Evolutionary conservation across 2,329 filamentous ascomycete species (phyloP).

Genomic region (Ophiocordyceps camponoti-saundersi): DNA sequence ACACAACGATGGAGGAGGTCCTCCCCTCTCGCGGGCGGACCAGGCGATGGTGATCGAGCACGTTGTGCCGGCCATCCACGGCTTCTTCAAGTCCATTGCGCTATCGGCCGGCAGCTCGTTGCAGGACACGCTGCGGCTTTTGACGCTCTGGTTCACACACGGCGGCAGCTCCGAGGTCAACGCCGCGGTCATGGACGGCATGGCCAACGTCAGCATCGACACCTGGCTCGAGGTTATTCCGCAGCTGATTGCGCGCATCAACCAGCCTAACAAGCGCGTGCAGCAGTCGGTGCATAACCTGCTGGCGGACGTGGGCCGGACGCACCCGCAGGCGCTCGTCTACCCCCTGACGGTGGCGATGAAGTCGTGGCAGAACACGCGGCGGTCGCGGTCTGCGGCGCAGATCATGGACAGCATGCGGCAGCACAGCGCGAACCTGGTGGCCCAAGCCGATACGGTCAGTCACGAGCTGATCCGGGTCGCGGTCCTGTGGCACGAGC

Average conservation of each 20-base stretch:
- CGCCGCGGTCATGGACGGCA: conserved; percentile 73
- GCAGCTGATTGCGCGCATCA: conserved; percentile 92
- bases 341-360: conserved; percentile 96
- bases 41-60: conserved; percentile 62
- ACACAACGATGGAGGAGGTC: conserved; percentile 34
- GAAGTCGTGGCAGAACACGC: conserved; percentile 73
- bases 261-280: conserved; percentile 80
- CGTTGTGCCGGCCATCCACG: conserved; percentile 84
- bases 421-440: conserved; percentile 78
- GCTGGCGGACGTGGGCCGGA: conserved; percentile 79
- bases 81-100: conserved; percentile 95
- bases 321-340: conserved; percentile 88
- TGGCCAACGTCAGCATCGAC: conserved; percentile 82
- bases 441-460: conserved; percentile 88
- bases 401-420: conserved; percentile 98
- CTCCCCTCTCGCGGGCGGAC: conserved; percentile 24
- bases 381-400: conserved; percentile 71
- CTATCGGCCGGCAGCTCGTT: conserved; percentile 82
- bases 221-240: conserved; percentile 98
- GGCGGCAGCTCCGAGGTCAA: conserved; percentile 82
- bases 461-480: conserved; percentile 95
- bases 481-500: conserved; percentile 93
- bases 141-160: conserved; percentile 94
- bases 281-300: conserved; percentile 84
- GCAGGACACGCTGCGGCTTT: conserved; percentile 80